Evolutionary conservation across 345 rosid genomes (phyloP), one percentile per base, ranked within the genome.

Genomic region (Xanthoceras sorbifolium): DNA sequence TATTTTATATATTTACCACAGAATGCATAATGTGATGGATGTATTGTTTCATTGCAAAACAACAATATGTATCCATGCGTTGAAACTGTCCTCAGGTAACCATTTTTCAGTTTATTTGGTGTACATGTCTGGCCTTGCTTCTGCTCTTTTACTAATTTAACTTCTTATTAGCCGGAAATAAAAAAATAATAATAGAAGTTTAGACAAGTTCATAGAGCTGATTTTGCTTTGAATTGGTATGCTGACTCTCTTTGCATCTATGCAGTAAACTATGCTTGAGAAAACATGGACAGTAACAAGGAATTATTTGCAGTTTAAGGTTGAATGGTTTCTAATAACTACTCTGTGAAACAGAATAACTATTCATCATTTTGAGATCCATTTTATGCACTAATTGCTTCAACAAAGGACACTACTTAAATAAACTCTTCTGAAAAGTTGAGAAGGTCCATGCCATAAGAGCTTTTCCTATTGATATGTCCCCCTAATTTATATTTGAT

Each of bases 41-140:
- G 34, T 9, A 46, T 4, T 20, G 67, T 22, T 26, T 31, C 77
- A 64, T 31, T 20, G 62, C 32, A 63, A 48, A 74, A 40, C 23
- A 14, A 15, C 0, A 68, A 6, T 8, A 71, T 15, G 31, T 23
- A 42, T 36, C 66, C 50, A 62, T 1, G 36, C 23, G 36, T 70
- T 74, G 46, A 71, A 55, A 71, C 68, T 22, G 32, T 40, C 61
- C 32, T 65, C 29, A 2, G 10, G 15, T 67, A 29, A 68, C 12
- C 54, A 54, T 3, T 73, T 69, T 44, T 42, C 64, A 69, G 69
- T 32, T 18, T 52, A 71, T 71, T 15, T 62, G 23, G 52, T 29
- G 60, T 29, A 29, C 17, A 52, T 40, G n/a, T 23, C 28, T 3
- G 6, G 28, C 32, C 48, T 17, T 11, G 3, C 22, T 48, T 48